A percentile compares a stretch with the other conserved stretches of the same genome.
Evolutionary conservation across 148 eudicot genomes (phyloP).

Genomic region (Chenopodium quinoa): DNA sequence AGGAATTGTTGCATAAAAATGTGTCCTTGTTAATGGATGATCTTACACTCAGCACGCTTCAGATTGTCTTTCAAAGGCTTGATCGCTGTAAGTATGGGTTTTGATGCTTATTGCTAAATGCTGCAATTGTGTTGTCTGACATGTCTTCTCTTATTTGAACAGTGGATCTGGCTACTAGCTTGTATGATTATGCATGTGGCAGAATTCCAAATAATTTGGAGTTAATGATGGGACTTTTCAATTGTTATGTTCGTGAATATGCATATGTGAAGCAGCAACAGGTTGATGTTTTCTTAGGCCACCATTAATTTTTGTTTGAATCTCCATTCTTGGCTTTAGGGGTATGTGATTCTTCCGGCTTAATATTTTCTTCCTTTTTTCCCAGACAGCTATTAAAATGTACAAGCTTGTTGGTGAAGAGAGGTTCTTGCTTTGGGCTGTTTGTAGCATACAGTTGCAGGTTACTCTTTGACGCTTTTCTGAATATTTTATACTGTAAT

Average conservation of each 20-base stretch:
- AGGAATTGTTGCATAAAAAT: constrained; percentile 50
- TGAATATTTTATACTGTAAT: background rate
- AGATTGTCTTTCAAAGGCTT: constrained; percentile 91
- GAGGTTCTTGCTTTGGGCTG: constrained; percentile 96
- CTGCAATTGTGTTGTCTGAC: background rate
- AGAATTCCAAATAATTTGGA: constrained; percentile 70
- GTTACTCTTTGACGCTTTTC: constrained; percentile 23
- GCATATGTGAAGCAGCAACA: constrained; percentile 97
- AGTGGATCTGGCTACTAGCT: constrained; percentile 96
- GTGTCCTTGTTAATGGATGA: constrained; percentile 59
- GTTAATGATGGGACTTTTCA: constrained; percentile 93
- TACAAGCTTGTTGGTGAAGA: constrained; percentile 92
- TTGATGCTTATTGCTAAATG: constrained; percentile 2
- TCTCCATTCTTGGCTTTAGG: background rate
- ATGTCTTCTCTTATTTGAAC: constrained; percentile 12
- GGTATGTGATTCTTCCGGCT: constrained; percentile 12
- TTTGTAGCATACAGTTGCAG: constrained; percentile 93
- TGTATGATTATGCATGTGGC: constrained; percentile 86
- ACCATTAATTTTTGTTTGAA: background rate
- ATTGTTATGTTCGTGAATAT: constrained; percentile 91
- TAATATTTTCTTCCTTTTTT: constrained; percentile 16
- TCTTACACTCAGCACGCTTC: constrained; percentile 85
- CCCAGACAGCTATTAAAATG: constrained; percentile 96
- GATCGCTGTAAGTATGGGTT: constrained; percentile 59
- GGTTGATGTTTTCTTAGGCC: constrained; percentile 45